Percentiles rank a stretch among this genome's conserved stretches.
Conservation (phyloP, 805 yeast genomes). For the Tetrapisispora namnaoensis region DNA sequence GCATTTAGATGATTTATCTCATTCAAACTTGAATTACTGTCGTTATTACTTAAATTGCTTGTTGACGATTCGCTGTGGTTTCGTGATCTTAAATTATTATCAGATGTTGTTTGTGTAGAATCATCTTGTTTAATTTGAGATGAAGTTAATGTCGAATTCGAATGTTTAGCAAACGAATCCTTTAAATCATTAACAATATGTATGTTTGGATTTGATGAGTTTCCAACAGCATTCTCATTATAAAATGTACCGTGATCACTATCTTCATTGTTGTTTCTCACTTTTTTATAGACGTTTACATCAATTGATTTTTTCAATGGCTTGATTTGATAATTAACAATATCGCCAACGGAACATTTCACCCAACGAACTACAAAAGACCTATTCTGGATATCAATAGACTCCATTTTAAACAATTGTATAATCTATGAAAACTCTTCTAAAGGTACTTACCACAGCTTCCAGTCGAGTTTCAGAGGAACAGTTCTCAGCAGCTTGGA, state of each 20-base stretch:
- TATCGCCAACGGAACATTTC: constrained; percentile 55
- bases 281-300: constrained; percentile 29
- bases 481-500: no score
- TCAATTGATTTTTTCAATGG: constrained; percentile 60
- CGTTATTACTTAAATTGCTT: constrained; percentile 7
- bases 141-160: not conserved
- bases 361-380: constrained; percentile 91
- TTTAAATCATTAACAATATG: constrained; percentile 28
- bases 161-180: constrained; percentile 17
- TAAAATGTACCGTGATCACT: constrained; percentile 7
- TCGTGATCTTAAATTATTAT: not conserved
- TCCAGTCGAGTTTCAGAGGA: no score
- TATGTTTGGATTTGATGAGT: constrained; percentile 5
- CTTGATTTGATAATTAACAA: constrained; percentile 69
- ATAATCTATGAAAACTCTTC: no score
- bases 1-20: constrained; percentile 8
- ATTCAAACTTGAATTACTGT: constrained; percentile 8
- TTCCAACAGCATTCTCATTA: not conserved
- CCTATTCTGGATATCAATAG: constrained; percentile 81
- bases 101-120: not conserved
- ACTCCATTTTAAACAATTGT: constrained; percentile 49
- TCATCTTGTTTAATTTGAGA: not conserved
- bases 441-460: no score
- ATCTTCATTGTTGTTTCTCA: constrained; percentile 14
- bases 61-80: constrained; percentile 1